Percentiles rank a stretch among this genome's conserved stretches.
phyloP scores from a whole-genome alignment of 208 protist species.

The Wallacemonas sp. region DNA sequence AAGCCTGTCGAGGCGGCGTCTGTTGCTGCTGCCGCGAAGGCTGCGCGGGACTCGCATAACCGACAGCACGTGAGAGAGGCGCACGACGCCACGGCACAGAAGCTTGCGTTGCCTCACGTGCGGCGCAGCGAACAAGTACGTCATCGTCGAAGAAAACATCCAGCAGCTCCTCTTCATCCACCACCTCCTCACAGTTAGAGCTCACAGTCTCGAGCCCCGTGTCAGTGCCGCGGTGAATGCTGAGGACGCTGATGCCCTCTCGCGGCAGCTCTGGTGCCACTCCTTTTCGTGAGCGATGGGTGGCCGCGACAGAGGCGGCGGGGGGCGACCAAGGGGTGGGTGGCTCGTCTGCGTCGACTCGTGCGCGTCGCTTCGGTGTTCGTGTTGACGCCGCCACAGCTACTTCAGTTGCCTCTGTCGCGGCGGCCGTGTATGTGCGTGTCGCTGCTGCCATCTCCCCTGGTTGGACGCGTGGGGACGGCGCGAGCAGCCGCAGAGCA shows the following conservation, averaged over 20 bases:
- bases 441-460: neutral
- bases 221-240: neutral
- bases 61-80: neutral
- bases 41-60: neutral
- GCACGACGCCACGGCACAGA: neutral
- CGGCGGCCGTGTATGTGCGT: too few relatives aligned
- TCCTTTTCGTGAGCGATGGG: neutral
- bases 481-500: neutral
- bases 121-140: neutral
- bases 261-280: neutral
- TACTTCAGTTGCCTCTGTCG: neutral
- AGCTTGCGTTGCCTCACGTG: neutral
- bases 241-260: constrained; percentile 14
- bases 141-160: neutral
- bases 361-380: neutral
- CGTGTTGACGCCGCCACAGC: neutral
- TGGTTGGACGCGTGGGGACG: neutral
- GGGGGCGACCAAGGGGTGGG: neutral
- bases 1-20: too few relatives aligned
- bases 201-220: neutral
- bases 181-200: neutral
- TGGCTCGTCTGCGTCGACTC: neutral
- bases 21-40: too few relatives aligned
- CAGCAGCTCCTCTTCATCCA: neutral
- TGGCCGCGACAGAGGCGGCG: neutral